Evolutionary conservation across 495 filamentous ascomycete genomes (phyloP), one percentile per base, ranked within the genome.

Genomic region (Pseudomonodictys pantanalensis): DNA sequence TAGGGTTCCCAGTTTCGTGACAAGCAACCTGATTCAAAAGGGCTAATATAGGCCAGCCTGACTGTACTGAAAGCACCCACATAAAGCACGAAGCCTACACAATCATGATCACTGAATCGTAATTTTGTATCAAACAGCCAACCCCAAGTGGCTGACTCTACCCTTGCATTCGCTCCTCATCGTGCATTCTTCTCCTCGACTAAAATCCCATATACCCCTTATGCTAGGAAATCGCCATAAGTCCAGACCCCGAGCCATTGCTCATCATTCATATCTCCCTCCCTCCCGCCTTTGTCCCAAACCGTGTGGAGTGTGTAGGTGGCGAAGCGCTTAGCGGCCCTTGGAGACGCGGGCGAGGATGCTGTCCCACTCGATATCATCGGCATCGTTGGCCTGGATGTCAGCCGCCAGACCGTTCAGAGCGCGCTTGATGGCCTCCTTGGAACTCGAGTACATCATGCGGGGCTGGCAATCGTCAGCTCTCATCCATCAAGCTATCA

Each of bases 361-460:
- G 58, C 81, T 81, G 64, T 88, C 86, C 75, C 84, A 88, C 76
- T 95, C 91, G 68, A 97, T 88, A 67, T 96, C 95, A 71, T 87
- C 84, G 67, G 80, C 80, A 72, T 96, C 90, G 75, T 96, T 96
- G 75, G 91, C 93, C 79, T 98, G 95, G 67, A 96, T 82, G 69
- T 95, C 92, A 68, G 77, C 76, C 53, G 82, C 82, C 61, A 97
- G 74, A 29, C 89, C 89, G 73, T 83, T 88, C 54, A 98, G 83
- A 25, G 93, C 77, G 71, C 86, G 87, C 80, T 95, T 96, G 65
- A 98, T 80, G 56, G 83, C 83, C 67, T 96, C 91, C 75, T 95
- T 95, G 70, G 92, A 97, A 51, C 90, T 90, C 70, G 92, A 90
- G 85, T 97, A 97, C 66, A 96, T 82, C 95, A 97, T 97, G 76